Conservation (phyloP, 1,284 basidiomycete genomes). For the Garcileccinum viscosum region DNA sequence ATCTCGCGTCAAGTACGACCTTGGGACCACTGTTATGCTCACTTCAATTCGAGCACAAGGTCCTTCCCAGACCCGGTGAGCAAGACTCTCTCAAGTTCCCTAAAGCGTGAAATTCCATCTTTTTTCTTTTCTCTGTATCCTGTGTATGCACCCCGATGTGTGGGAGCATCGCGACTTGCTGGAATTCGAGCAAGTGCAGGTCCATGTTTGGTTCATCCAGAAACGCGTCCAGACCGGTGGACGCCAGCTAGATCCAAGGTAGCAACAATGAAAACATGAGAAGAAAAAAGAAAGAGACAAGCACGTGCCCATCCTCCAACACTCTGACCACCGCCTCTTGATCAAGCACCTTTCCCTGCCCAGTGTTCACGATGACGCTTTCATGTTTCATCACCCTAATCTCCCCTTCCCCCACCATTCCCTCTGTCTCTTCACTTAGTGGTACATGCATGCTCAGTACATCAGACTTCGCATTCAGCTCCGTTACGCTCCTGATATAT, state of each 20-base stretch:
- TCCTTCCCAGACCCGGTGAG: slow-evolving; percentile 43
- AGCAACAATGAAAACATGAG: background rate
- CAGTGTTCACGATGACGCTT: slow-evolving; percentile 87
- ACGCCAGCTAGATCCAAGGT: slow-evolving; percentile 64
- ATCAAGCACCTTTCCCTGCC: slow-evolving; percentile 87
- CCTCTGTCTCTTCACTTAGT: slow-evolving; percentile 73
- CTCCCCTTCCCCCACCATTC: slow-evolving; percentile 79
- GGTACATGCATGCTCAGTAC: slow-evolving; percentile 82
- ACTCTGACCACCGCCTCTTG: slow-evolving; percentile 86
- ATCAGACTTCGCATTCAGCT: slow-evolving; percentile 76
- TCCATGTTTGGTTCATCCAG: slow-evolving; percentile 89
- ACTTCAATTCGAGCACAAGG: background rate
- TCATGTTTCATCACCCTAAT: slow-evolving; percentile 84
- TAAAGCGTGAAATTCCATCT: slow-evolving; percentile 82
- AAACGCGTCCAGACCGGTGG: slow-evolving; percentile 89
- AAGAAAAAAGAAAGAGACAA: slow-evolving; percentile 31
- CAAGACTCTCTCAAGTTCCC: slow-evolving; percentile 73
- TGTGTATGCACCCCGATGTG: slow-evolving; percentile 84
- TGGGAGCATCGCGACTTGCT: slow-evolving; percentile 83
- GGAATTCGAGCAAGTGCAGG: slow-evolving; percentile 78
- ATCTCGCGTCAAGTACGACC: too few relatives aligned
- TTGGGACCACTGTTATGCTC: too few relatives aligned
- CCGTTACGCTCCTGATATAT: slow-evolving; percentile 76
- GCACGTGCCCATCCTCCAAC: slow-evolving; percentile 83
- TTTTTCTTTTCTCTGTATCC: slow-evolving; percentile 80